These are phyloP conservation scores for Penicillium cataractarum DNA, from an alignment of 495 filamentous ascomycete genomes.

Conservation along the genomic window DNA sequence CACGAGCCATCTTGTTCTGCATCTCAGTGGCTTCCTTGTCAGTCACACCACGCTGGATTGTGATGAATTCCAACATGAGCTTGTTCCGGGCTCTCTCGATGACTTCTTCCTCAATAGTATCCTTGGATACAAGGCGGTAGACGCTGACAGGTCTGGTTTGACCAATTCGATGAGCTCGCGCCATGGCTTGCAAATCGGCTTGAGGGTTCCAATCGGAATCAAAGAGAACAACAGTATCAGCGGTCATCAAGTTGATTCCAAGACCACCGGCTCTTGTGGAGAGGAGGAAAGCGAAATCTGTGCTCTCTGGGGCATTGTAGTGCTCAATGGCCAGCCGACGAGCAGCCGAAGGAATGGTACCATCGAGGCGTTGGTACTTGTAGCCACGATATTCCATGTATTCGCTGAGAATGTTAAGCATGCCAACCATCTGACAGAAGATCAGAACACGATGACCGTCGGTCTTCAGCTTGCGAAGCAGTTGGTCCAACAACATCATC, in stretches of 20 bases:
- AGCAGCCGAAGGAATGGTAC: constrained; percentile 83
- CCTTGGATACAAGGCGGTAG: constrained; percentile 93
- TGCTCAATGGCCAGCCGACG: constrained; percentile 94
- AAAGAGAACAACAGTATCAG: constrained; percentile 96
- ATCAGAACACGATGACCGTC: constrained; percentile 96
- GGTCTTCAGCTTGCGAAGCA: constrained; percentile 85
- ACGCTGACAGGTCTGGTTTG: constrained; percentile 95
- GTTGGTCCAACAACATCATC: constrained; percentile 96
- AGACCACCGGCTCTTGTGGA: constrained; percentile 95
- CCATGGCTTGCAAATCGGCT: constrained; percentile 98
- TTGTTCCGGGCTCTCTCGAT: constrained; percentile 96
- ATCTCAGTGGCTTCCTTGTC: constrained; percentile 78
- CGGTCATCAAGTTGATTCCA: constrained; percentile 98
- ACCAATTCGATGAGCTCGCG: constrained; percentile 94
- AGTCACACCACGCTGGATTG: constrained; percentile 94
- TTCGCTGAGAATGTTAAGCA: constrained; percentile 93
- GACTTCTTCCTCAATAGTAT: constrained; percentile 97
- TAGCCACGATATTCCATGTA: constrained; percentile 90
- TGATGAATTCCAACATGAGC: constrained; percentile 96
- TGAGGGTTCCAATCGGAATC: constrained; percentile 99
- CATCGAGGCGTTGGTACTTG: constrained; percentile 90
- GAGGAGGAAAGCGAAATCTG: constrained; percentile 94
- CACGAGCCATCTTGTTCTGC: constrained; percentile 68
- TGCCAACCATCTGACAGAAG: constrained; percentile 99
- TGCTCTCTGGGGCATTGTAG: constrained; percentile 92